Percentiles rank a stretch among this genome's conserved stretches.
Conservation (phyloP, 2,329 filamentous ascomycete genomes). For the Aspergillus aculeatus region DNA sequence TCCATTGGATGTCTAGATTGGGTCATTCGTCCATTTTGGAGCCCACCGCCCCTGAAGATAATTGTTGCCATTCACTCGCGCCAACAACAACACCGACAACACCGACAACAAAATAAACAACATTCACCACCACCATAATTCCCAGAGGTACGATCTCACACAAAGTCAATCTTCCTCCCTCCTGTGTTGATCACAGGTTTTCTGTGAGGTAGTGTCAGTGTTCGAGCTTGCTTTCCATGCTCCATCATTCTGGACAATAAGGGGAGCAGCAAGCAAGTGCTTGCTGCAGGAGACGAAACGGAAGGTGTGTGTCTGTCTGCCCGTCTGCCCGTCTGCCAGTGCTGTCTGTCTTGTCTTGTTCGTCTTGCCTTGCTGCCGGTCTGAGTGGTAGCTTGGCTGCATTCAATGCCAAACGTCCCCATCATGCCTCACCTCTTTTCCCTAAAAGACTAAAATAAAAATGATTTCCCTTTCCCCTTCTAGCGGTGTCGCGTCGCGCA, state of each 20-base stretch:
- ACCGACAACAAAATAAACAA: neutral
- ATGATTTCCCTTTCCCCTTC: neutral
- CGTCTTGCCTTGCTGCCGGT: neutral
- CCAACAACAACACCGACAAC: constrained; percentile 1
- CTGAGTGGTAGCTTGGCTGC: constrained; percentile 10
- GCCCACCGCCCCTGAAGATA: constrained; percentile 19
- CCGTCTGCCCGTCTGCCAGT: neutral
- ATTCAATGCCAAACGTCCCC: constrained; percentile 2
- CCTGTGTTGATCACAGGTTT: constrained; percentile 25
- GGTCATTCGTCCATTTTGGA: constrained; percentile 8
- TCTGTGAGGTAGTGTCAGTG: constrained; percentile 30
- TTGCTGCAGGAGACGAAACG: constrained; percentile 49
- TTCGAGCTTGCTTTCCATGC: constrained; percentile 42
- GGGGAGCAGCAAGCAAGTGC: constrained; percentile 48
- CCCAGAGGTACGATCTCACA: constrained; percentile 8
- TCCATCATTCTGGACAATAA: constrained; percentile 47
- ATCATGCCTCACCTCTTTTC: neutral
- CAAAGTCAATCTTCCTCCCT: constrained; percentile 12
- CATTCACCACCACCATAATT: constrained; percentile 1
- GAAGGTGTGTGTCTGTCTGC: constrained; percentile 38
- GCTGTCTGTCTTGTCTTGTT: too few species aligned
- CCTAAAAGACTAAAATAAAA: neutral
- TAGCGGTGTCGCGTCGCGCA: too few species aligned
- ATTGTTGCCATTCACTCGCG: constrained; percentile 7
- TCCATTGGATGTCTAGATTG: constrained; percentile 10